Conservation (phyloP, 2,329 filamentous ascomycete species). For the Exophiala bonariae region DNA sequence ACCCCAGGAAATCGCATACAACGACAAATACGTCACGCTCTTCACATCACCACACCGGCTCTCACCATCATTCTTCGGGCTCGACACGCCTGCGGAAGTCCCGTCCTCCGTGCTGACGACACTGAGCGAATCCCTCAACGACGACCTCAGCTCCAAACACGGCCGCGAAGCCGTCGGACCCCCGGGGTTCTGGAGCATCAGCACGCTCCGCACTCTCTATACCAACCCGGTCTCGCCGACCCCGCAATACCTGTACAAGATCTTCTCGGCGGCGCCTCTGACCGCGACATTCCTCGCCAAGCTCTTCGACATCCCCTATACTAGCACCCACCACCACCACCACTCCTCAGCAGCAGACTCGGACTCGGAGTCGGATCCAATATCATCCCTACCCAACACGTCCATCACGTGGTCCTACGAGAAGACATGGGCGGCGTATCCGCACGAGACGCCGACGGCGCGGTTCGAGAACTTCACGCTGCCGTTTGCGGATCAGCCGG, state of each 20-base stretch:
- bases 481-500: constrained; percentile 1
- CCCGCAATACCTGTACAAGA: constrained; percentile 60
- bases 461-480: constrained; percentile 77
- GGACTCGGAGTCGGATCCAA: too few relatives aligned
- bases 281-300: constrained; percentile 48
- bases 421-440: constrained; percentile 81
- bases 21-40: constrained; percentile 82
- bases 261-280: constrained; percentile 59
- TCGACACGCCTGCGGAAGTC: constrained; percentile 54
- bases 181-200: constrained; percentile 83
- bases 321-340: constrained; percentile 1
- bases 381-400: constrained; percentile 4
- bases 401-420: constrained; percentile 74
- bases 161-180: constrained; percentile 63
- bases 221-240: not conserved
- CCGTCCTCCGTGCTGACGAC: constrained; percentile 84
- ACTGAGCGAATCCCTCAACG: constrained; percentile 60
- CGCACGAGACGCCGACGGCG: constrained; percentile 76
- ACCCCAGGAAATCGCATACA: constrained; percentile 82
- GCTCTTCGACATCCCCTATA: constrained; percentile 47
- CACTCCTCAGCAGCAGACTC: constrained; percentile 11
- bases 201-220: constrained; percentile 61
- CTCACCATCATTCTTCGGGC: constrained; percentile 70
- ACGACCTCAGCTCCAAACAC: constrained; percentile 33
- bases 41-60: constrained; percentile 77